Conservation (phyloP, 2,329 filamentous ascomycete species). For the Aspergillus novoparasiticus region DNA sequence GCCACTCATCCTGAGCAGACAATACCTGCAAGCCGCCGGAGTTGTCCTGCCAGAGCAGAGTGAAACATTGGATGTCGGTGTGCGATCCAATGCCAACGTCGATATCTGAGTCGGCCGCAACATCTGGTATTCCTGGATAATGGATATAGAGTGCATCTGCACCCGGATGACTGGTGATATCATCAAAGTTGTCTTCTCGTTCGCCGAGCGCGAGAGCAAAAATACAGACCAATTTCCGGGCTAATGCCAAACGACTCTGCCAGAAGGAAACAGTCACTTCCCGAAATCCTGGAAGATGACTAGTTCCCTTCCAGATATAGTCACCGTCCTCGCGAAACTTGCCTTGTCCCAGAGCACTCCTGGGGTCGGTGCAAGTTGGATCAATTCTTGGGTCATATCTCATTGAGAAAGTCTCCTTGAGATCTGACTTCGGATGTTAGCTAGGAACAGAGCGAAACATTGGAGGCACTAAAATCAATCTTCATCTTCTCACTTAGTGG, state of each 20-base stretch:
- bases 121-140: conserved; percentile 45
- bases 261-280: conserved; percentile 26
- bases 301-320: conserved; percentile 56
- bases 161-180: conserved; percentile 55
- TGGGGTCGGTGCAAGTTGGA: conserved; percentile 45
- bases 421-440: conserved; percentile 38
- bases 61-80: conserved; percentile 54
- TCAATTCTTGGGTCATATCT: conserved; percentile 58
- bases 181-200: conserved; percentile 59
- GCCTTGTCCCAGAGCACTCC: conserved; percentile 47
- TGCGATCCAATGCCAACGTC: conserved; percentile 52
- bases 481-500: conserved; percentile 47
- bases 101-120: conserved; percentile 24
- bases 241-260: conserved; percentile 45
- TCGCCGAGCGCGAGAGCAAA: conserved; percentile 60
- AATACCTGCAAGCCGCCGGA: conserved; percentile 50
- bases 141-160: conserved; percentile 49
- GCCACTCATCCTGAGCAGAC: conserved; percentile 38
- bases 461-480: conserved; percentile 36
- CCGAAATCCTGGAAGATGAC: conserved; percentile 43
- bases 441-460: conserved; percentile 32
- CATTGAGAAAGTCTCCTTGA: conserved; percentile 55
- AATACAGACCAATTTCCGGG: conserved; percentile 53
- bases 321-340: conserved; percentile 51
- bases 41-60: conserved; percentile 50